Base-by-base conservation (phyloP, 495 filamentous ascomycete genomes). In the Pseudevernia furfuracea region DNA sequence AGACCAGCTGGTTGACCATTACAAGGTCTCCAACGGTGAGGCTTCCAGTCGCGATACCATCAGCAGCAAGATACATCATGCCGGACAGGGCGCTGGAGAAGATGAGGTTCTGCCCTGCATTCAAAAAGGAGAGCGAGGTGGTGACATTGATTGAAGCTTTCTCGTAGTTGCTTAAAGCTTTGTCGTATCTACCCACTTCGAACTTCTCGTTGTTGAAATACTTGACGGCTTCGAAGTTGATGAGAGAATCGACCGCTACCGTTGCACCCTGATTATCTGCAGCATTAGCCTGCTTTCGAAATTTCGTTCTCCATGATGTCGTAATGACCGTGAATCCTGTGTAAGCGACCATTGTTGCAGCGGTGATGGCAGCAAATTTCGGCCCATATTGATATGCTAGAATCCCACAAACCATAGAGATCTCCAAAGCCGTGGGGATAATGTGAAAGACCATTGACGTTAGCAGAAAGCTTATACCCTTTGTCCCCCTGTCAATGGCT, bases 381-480 rank as follows among this genome's bases (percentile, higher is more conserved):
- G 84, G 79, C 32, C 94, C 94, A 73, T 95, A 98, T 74, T 97
- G 92, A 73, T 93, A 97, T 11, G 93, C 85, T 72, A 90, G 71
- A 60, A 91, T 96, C 62, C 95, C 92, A 72, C 94, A 98, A 2
- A 98, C 94, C 78, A 98, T 89, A 53, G 85, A 84, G 59, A 98
- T 97, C 74, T 98, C 94, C 59, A 98, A 74, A 0, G 92, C 91
- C 1, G 94, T 97, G 0, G 94, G 94, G 21, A 97, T 81, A 49
- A 98, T 89, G 71, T 97, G 95, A 71, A 98, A 97, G 43, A 98
- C 92, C 94, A 98, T 97, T 46, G 92, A 96, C 12, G 90, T 96
- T 62, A 97, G 80, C 63, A 97, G 74, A 72, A 97, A 98, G 75
- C 91, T 96, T 71, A 98, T 98, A 36, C 94, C 94, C 75, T 97